These are phyloP conservation scores for Linnemannia schmuckeri DNA, from an alignment of 192 early-diverging fungal genomes.

Conservation along the genomic window DNA sequence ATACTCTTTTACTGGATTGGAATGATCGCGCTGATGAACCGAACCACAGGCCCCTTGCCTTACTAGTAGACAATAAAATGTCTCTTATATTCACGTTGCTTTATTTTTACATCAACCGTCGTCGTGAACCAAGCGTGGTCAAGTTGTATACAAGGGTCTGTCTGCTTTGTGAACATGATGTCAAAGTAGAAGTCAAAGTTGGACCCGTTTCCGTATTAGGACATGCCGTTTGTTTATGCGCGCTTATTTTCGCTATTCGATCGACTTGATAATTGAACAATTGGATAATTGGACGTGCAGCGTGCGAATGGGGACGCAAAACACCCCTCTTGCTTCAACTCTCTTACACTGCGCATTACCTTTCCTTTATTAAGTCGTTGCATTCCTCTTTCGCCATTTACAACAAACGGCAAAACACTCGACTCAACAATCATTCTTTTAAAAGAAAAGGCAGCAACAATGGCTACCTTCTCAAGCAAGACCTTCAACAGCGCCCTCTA, in stretches of 20 bases:
- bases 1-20: conserved; percentile 20
- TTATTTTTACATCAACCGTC: not conserved
- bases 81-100: not conserved
- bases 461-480: conserved; percentile 56
- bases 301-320: too few relatives aligned
- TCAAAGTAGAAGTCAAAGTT: not conserved
- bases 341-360: not conserved
- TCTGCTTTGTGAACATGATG: not conserved
- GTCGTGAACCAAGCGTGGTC: not conserved
- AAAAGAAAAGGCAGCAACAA: not conserved
- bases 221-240: not conserved
- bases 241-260: not conserved
- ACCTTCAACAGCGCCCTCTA: conserved; percentile 55
- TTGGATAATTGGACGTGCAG: not conserved
- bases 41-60: conserved; percentile 13
- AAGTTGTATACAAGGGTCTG: not conserved
- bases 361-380: not conserved
- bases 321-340: not conserved
- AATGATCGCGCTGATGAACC: conserved; percentile 14
- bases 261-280: not conserved
- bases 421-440: not conserved
- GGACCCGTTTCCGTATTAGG: not conserved
- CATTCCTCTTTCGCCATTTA: not conserved
- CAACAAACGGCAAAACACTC: not conserved
- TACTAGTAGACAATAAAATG: conserved; percentile 4